phyloP scores from a whole-genome alignment of 2,329 filamentous ascomycete species.

The Epichloe amarillans region DNA sequence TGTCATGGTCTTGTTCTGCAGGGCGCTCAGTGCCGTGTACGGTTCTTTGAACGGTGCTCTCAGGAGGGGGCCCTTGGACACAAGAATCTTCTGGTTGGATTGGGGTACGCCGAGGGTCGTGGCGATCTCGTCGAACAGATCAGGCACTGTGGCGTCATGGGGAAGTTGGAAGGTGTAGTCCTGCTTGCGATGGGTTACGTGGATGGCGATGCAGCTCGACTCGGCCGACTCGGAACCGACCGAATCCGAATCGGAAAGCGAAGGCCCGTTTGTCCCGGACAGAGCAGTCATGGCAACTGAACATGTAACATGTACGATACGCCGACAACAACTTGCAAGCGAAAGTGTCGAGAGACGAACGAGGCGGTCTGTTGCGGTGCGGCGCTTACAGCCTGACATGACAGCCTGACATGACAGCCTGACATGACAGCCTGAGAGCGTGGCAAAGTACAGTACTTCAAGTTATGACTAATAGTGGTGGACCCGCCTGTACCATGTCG shows the following conservation, averaged over 20 bases:
- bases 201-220: slow-evolving; percentile 26
- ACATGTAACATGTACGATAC: background rate
- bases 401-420: background rate
- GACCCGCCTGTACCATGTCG: too few relatives aligned
- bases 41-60: slow-evolving; percentile 52
- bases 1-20: slow-evolving; percentile 46
- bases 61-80: slow-evolving; percentile 50
- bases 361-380: too few relatives aligned
- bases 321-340: background rate
- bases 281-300: background rate
- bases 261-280: background rate
- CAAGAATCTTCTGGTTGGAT: slow-evolving; percentile 55
- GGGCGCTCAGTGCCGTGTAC: slow-evolving; percentile 30
- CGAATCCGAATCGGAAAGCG: background rate
- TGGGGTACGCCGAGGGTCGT: slow-evolving; percentile 43
- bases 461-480: too few relatives aligned
- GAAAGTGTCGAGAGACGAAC: background rate
- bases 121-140: slow-evolving; percentile 48
- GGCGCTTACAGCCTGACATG: background rate
- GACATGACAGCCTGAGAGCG: too few relatives aligned
- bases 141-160: slow-evolving; percentile 34
- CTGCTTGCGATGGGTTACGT: slow-evolving; percentile 32
- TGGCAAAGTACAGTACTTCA: too few relatives aligned
- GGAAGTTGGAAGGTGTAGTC: slow-evolving; percentile 31
- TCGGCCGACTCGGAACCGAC: slow-evolving; percentile 9